phyloP scores from a whole-genome alignment of 169 alveolate genomes.

The Ichthyophthirius multifiliis region DNA sequence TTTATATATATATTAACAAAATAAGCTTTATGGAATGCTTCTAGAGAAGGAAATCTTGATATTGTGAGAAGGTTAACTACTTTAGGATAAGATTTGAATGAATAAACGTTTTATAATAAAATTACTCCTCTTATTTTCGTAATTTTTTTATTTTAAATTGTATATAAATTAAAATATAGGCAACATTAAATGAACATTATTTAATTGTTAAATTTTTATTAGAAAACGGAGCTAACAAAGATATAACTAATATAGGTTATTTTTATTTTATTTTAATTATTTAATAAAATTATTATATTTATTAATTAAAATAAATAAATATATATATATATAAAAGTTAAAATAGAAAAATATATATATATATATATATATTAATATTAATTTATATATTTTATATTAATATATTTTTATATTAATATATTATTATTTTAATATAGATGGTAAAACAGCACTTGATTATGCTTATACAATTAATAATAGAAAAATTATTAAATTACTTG shows the following conservation, averaged over 20 bases:
- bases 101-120: constrained; percentile 49
- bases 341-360: too few species aligned
- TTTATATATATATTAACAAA: background rate
- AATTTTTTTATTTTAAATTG: background rate
- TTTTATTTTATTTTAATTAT: constrained; percentile 3
- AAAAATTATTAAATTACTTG: background rate
- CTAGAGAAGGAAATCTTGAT: constrained; percentile 69
- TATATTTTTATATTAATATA: too few species aligned
- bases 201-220: constrained; percentile 60
- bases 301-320: background rate
- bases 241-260: constrained; percentile 38
- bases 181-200: constrained; percentile 53
- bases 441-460: constrained; percentile 2
- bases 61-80: constrained; percentile 61
- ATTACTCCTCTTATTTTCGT: constrained; percentile 71
- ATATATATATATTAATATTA: too few species aligned
- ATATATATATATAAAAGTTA: too few species aligned
- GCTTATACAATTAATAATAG: background rate
- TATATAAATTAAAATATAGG: background rate
- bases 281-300: background rate
- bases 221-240: constrained; percentile 53
- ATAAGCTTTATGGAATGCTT: constrained; percentile 65
- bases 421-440: constrained; percentile 8
- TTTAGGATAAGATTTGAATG: constrained; percentile 69
- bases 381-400: too few species aligned